These are phyloP conservation scores for Bonia amplexicaulis DNA, from an alignment of 176 grass and related monocot species.

Conservation along the genomic window DNA sequence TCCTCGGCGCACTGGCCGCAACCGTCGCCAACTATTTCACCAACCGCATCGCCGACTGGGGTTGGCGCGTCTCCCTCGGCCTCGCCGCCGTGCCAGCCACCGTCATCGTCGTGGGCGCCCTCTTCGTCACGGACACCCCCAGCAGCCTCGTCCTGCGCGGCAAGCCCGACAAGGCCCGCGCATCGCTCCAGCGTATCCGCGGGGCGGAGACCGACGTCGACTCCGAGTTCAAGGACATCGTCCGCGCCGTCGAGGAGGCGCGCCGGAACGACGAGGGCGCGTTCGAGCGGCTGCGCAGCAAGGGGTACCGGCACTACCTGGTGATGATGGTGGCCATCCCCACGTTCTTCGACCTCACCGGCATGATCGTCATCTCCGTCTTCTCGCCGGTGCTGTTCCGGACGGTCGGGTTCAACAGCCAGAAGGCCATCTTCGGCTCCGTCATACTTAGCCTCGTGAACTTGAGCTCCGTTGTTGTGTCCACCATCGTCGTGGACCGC, in stretches of 20 bases:
- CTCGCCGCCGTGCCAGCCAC: slow-evolving; percentile 45
- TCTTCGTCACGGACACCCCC: slow-evolving; percentile 56
- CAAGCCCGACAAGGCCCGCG: slow-evolving; percentile 29
- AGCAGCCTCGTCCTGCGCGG: slow-evolving; percentile 55
- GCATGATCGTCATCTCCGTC: slow-evolving; percentile 44
- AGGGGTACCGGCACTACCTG: slow-evolving; percentile 46
- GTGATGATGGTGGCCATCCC: slow-evolving; percentile 60
- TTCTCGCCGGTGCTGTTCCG: slow-evolving; percentile 64
- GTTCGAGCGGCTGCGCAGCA: slow-evolving; percentile 33
- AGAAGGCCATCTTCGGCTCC: slow-evolving; percentile 42
- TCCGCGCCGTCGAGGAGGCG: slow-evolving; percentile 17
- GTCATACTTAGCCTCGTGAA: slow-evolving; percentile 36
- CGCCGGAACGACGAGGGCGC: slow-evolving; percentile 43
- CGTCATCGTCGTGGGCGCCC: slow-evolving; percentile 35
- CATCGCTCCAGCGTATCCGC: slow-evolving; percentile 44
- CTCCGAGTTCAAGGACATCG: slow-evolving; percentile 55
- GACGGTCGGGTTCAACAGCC: slow-evolving; percentile 53
- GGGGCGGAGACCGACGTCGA: slow-evolving; percentile 28
- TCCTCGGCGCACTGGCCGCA: slow-evolving; percentile 46
- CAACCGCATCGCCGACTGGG: slow-evolving; percentile 39
- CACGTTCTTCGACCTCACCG: slow-evolving; percentile 57
- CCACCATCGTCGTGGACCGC: slow-evolving; percentile 37
- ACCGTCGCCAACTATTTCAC: slow-evolving; percentile 67
- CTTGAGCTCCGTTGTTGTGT: slow-evolving; percentile 11
- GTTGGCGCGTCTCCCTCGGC: slow-evolving; percentile 68